Evolutionary conservation across 306 rosid species (phyloP), one percentile per base, ranked within the genome.

Genomic region (Amphicarpaea edgeworthii): DNA sequence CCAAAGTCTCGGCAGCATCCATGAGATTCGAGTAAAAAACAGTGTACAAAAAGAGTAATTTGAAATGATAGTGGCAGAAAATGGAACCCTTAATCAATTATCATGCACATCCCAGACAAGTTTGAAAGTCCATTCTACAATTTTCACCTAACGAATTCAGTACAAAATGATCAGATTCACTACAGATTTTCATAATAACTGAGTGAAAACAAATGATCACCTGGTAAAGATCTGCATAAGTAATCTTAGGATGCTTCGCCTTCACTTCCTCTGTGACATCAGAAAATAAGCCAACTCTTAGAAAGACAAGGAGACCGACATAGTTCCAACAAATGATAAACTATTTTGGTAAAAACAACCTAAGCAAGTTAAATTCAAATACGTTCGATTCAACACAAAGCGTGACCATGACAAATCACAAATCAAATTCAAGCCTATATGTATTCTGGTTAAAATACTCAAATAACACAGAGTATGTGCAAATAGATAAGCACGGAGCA

Each of bases 151-250:
- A 66, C 6, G 1, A 77, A 43, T 59, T 32, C 4, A 64, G 10
- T 20, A 80, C 61, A 65, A 64, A 76, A 41, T 15, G 3, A 76
- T 64, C 41, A 24, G 42, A 45, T 23, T 53, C 60, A 19, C n/a
- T 24, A 7, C 14, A 79, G 21, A 70, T 54, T 24, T 59, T 19
- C 70, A 70, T 14, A 57, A 50, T 45, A 53, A 54, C 16, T 46
- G 55, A 57, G 70, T 38, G 71, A 85, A 79, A 41, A 50, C 59
- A 64, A 67, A 40, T 12, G 43, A 76, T 87, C 90, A 95, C 97
- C 97, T 90, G 97, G 86, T 92, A 92, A 14, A 95, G 86, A 82
- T 95, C 96, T 8, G 97, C 97, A 82, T 90, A 87, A 14, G 96
- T 86, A 38, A 92, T 87, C 83, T 74, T 90, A 43, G 96, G 85